Conservation (phyloP, 176 grass and related monocot species). For the Eremochloa ophiuroides region DNA sequence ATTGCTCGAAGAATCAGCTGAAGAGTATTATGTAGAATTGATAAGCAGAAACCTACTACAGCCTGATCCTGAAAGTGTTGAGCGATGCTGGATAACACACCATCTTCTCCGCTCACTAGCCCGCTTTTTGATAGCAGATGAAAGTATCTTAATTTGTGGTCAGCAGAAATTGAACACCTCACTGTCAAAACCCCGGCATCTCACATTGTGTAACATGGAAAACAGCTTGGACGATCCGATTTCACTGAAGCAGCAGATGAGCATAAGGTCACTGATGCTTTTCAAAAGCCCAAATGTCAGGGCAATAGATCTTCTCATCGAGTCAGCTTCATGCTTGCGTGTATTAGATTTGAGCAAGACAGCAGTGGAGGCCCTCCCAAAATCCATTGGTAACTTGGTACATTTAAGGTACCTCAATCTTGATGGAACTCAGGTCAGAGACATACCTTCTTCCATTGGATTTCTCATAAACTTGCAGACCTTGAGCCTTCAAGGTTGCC, state of each 20-base stretch:
- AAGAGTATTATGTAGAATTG: constrained; percentile 60
- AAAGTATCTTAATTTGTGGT: constrained; percentile 55
- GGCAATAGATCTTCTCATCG: constrained; percentile 44
- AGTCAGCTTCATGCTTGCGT: constrained; percentile 48
- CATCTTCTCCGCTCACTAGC: constrained; percentile 51
- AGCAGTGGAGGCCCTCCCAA: constrained; percentile 48
- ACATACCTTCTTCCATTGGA: constrained; percentile 66
- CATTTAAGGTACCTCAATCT: constrained; percentile 84
- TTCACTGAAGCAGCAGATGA: constrained; percentile 66
- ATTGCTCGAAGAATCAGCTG: constrained; percentile 59
- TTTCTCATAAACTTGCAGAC: constrained; percentile 73
- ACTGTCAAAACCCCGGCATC: constrained; percentile 50
- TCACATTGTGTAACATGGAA: constrained; percentile 54
- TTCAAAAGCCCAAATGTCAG: constrained; percentile 49
- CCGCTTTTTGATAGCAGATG: constrained; percentile 52
- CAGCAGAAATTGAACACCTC: constrained; percentile 41
- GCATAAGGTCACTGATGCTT: constrained; percentile 63
- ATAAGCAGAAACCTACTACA: constrained; percentile 69
- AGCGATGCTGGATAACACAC: constrained; percentile 59
- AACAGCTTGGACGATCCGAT: constrained; percentile 39
- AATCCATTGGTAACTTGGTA: constrained; percentile 54
- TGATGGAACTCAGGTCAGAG: constrained; percentile 55
- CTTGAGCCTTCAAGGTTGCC: constrained; percentile 56
- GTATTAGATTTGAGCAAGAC: constrained; percentile 59
- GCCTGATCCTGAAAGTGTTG: constrained; percentile 43